Percentiles rank a stretch among this genome's conserved stretches.
Conservation (phyloP, 2,329 filamentous ascomycete genomes). For the Chaetomiaceae sp. region DNA sequence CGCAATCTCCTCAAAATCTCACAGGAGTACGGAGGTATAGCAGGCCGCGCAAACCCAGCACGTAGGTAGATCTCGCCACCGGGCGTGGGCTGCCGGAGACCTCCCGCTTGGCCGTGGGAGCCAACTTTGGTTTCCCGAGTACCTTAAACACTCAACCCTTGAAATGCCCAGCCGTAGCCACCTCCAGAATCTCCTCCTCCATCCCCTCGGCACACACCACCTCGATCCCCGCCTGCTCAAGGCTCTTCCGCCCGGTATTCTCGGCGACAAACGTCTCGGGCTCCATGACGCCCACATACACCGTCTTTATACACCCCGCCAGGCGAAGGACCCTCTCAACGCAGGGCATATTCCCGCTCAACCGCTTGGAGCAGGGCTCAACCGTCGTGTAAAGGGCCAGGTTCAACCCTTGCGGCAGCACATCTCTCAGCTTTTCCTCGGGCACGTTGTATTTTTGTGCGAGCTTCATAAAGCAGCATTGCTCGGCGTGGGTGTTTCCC, state of each 20-base stretch:
- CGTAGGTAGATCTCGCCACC: too few species aligned
- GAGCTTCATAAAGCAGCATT: slow-evolving; percentile 81
- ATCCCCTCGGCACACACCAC: slow-evolving; percentile 71
- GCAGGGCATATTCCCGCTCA: slow-evolving; percentile 72
- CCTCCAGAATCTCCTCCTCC: slow-evolving; percentile 72
- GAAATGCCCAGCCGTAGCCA: slow-evolving; percentile 77
- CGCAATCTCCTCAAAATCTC: too few species aligned
- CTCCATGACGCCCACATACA: slow-evolving; percentile 85
- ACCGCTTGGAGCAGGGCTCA: slow-evolving; percentile 72
- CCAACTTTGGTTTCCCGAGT: too few species aligned
- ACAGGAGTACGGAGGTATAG: too few species aligned
- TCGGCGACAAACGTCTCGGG: slow-evolving; percentile 84
- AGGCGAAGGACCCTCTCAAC: slow-evolving; percentile 71
- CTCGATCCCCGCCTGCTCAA: slow-evolving; percentile 68
- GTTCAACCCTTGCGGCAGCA: slow-evolving; percentile 50
- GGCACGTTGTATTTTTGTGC: slow-evolving; percentile 43
- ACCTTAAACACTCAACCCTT: neutral
- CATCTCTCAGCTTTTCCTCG: slow-evolving; percentile 51
- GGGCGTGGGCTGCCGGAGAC: too few species aligned
- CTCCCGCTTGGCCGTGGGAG: too few species aligned
- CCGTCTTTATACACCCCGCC: slow-evolving; percentile 60
- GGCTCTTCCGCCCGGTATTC: slow-evolving; percentile 67
- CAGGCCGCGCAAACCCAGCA: too few species aligned
- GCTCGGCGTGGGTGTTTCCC: slow-evolving; percentile 95
- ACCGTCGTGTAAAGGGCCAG: slow-evolving; percentile 84